Evolutionary conservation across 148 eudicot genomes (phyloP).

Genomic region (Agrostemma githago): DNA sequence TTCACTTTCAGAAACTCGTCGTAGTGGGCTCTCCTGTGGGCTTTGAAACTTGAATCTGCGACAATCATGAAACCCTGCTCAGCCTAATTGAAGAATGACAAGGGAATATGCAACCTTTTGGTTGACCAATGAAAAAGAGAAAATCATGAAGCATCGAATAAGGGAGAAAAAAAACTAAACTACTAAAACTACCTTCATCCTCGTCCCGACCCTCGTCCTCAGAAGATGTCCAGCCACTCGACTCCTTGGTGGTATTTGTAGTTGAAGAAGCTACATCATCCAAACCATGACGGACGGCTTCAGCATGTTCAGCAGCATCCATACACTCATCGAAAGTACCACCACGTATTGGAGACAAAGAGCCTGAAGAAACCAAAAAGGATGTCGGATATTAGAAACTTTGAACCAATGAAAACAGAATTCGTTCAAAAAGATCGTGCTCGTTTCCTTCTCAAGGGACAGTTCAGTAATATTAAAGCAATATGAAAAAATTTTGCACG

Average conservation of each 20-base stretch:
- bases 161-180: not conserved
- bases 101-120: not conserved
- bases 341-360: conserved; percentile 58
- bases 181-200: conserved; percentile 49
- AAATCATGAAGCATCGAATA: not conserved
- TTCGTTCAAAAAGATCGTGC: not conserved
- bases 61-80: conserved; percentile 6
- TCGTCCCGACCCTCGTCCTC: conserved; percentile 86
- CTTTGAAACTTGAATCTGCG: conserved; percentile 61
- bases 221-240: conserved; percentile 73
- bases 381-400: conserved; percentile 4
- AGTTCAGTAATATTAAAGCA: not conserved
- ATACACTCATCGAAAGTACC: conserved; percentile 46
- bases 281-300: conserved; percentile 63
- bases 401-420: not conserved
- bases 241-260: conserved; percentile 26
- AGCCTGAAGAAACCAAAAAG: conserved; percentile 38
- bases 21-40: conserved; percentile 80
- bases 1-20: conserved; percentile 78
- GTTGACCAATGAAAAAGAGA: not conserved
- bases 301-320: conserved; percentile 55
- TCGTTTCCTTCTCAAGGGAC: not conserved
- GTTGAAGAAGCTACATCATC: conserved; percentile 68
- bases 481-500: not conserved
- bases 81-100: not conserved